These are phyloP conservation scores for Colletotrichum tofieldiae DNA, from an alignment of 2,329 filamentous ascomycete species.

Conservation along the genomic window DNA sequence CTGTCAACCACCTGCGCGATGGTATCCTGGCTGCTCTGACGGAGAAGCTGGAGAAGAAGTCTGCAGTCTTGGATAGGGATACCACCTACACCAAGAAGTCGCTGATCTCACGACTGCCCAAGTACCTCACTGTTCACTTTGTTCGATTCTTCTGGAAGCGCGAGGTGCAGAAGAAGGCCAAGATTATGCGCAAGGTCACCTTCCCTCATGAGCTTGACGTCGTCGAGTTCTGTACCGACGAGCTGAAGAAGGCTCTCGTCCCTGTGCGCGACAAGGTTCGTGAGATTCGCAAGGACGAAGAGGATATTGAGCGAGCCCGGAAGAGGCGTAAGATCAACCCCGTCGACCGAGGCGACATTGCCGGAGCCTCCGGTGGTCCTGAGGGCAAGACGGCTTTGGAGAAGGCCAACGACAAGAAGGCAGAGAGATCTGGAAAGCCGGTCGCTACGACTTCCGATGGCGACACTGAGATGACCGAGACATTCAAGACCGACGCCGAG, in stretches of 20 bases:
- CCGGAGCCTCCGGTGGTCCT: slow-evolving; percentile 61
- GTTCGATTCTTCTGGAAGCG: slow-evolving; percentile 99
- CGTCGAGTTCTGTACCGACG: slow-evolving; percentile 95
- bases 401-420: slow-evolving; percentile 58
- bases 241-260: slow-evolving; percentile 84
- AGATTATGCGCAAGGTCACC: slow-evolving; percentile 99
- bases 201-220: slow-evolving; percentile 95
- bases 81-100: slow-evolving; percentile 91
- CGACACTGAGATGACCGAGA: slow-evolving; percentile 81
- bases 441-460: slow-evolving; percentile 66
- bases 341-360: slow-evolving; percentile 61
- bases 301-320: slow-evolving; percentile 90
- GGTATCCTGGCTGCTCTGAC: slow-evolving; percentile 86
- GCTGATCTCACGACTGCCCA: slow-evolving; percentile 90
- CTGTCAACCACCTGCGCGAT: slow-evolving; percentile 92
- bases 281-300: slow-evolving; percentile 93
- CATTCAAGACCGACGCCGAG: slow-evolving; percentile 94
- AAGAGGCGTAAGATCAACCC: slow-evolving; percentile 87
- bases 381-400: slow-evolving; percentile 67
- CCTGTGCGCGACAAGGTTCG: slow-evolving; percentile 97
- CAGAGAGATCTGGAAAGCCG: slow-evolving; percentile 54
- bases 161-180: slow-evolving; percentile 97
- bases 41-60: slow-evolving; percentile 93
- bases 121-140: slow-evolving; percentile 97
- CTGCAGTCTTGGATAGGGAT: slow-evolving; percentile 82